Base-by-base conservation (phyloP, 352 stramenopile species). In the Phytopythium litorale region DNA sequence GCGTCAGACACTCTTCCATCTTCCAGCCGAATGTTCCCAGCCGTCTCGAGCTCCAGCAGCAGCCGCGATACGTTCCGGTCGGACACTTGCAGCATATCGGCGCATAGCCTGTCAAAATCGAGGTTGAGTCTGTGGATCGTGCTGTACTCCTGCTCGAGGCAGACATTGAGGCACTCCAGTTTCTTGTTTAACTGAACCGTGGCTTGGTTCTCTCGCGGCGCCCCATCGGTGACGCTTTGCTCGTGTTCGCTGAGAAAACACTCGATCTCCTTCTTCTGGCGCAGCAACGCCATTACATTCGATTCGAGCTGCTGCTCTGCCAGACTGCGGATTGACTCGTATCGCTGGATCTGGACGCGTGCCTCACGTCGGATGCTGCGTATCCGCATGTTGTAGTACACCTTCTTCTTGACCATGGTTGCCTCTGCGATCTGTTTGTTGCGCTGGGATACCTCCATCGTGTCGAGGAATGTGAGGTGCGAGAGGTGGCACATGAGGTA, bases 351-450 rank as follows among this genome's bases (percentile, higher is more conserved):
- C 61, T 75, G 60, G 56, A 74, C 63, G 63, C 90, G 64, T 19
- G 88, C 77, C 42, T 97, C 87, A 12, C 87, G 66, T 54, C 96
- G 94, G 57, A 97, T 92, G 11, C 79, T 83, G 35, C 96, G 95
- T 59, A 96, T 97, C 12, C 89, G 81, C 89, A 98, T 97, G 73
- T 97, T 97, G 72, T 97, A 98, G 75, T 97, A 98, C 86, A 98
- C 97, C 62, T 89, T 94, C 75, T 98, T 98, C 72, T 97, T 98
- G 61, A 96, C 82, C 82, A 97, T 97, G 0, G 92, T 97, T 12
- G 86, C 79, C 32, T 97, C 87, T 2, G 91, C 89, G 55, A 97
- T 87, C 63, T 93, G 79, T 57, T 97, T 97, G 56, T 84, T 93
- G 3, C 88, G 75, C 9, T 81, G 56, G 16, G 76, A 88, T 4